Percentiles rank a stretch among this genome's conserved stretches.
phyloP scores from a whole-genome alignment of 495 filamentous ascomycete genomes.

The Penicillium roqueforti region DNA sequence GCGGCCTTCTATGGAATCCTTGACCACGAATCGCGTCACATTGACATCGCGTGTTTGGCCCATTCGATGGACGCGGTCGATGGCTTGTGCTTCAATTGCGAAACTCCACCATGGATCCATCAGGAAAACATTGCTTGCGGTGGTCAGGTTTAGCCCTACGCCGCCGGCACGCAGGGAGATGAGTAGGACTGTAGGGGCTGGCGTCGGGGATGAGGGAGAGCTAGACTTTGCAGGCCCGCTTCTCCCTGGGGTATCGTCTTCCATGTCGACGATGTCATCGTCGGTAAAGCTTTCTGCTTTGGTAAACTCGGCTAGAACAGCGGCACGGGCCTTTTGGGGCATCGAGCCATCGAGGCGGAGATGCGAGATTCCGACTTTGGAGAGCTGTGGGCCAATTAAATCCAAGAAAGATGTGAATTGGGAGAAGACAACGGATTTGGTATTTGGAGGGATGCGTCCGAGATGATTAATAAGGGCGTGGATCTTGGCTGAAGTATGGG shows the following conservation, averaged over 20 bases:
- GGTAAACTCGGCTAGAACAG: constrained; percentile 67
- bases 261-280: constrained; percentile 34
- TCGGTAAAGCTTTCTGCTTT: constrained; percentile 37
- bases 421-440: constrained; percentile 91
- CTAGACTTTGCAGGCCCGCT: constrained; percentile 19
- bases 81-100: constrained; percentile 93
- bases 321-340: constrained; percentile 75
- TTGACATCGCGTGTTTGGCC: constrained; percentile 83
- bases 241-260: constrained; percentile 13
- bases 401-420: constrained; percentile 97
- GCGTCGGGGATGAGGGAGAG: constrained; percentile 19
- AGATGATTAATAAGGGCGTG: constrained; percentile 72
- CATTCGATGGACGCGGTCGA: constrained; percentile 99
- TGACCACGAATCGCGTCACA: constrained; percentile 81
- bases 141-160: constrained; percentile 88
- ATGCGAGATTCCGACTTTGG: constrained; percentile 64
- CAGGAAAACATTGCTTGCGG: constrained; percentile 86
- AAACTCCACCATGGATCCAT: constrained; percentile 99
- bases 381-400: constrained; percentile 75
- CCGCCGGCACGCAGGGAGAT: constrained; percentile 87
- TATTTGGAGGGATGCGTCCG: constrained; percentile 58
- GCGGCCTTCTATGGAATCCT: constrained; percentile 86
- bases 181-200: constrained; percentile 56
- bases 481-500: constrained; percentile 74
- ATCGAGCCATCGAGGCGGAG: constrained; percentile 90